Evolutionary conservation across 1,284 basidiomycete genomes (phyloP), one percentile per base, ranked within the genome.

Genomic region (Marasmius tenuissimus): DNA sequence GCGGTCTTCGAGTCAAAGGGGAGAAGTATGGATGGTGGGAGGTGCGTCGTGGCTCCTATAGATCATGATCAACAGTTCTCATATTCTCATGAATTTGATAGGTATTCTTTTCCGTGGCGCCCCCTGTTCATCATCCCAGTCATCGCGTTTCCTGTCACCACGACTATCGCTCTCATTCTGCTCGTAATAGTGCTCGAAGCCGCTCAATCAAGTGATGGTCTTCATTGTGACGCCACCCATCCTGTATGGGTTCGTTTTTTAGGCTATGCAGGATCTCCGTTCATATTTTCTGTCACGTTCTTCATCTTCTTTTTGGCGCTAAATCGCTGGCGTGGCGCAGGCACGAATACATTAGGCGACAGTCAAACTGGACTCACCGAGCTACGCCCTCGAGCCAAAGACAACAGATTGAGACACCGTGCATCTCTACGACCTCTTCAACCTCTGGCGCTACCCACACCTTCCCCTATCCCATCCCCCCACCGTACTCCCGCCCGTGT

Each of bases 161-260:
- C 81, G 5, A 74, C 81, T 10, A 71, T 72, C 1, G 67, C 78
- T 11, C 80, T 86, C 49, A 65, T 83, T 20, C 73, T 74, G 1
- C 68, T 84, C 40, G 68, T 83, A 5, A 62, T 86, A 38, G 75
- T 70, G 60, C 71, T 80, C 7, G 69, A 83, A 62, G 78, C 82
- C 8, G 75, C 81, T 5, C 68, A 77, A 47, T 81, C 81, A 1
- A 67, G 68, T 3, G 79, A 86, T 57, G 82, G 81, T 62, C 69
- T 89, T 59, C 78, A 79, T 61, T 89, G 87, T 66, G 85, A 88
- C 66, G 78, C 79, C 34, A 79, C 74, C 18, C 65, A 73, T 65
- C 85, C 85, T 1, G 71, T 81, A 58, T 88, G 86, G 50, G 50
- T 52, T 52, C 50, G 50, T 1, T 52, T 52, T 16, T 22, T 52